phyloP scores from a whole-genome alignment of 176 grass and related monocot genomes.

The Pharus latifolius region DNA sequence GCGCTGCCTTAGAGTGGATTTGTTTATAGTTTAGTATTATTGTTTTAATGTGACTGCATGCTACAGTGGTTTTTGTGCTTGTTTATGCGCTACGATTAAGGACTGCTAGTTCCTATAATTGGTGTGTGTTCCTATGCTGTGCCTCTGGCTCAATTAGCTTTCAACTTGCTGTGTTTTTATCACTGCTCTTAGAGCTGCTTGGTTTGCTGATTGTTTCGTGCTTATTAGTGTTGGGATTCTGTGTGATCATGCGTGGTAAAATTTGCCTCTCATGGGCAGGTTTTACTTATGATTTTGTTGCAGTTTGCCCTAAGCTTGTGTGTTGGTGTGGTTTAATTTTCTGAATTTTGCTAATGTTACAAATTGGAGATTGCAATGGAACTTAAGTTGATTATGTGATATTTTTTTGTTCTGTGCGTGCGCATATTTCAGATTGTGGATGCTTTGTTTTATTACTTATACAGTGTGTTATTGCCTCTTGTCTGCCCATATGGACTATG shows the following conservation, averaged over 20 bases:
- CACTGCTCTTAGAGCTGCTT: background rate
- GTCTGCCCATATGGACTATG: background rate
- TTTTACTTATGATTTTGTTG: background rate
- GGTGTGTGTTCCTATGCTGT: background rate
- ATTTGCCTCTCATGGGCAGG: too few species aligned
- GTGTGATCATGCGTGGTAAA: background rate
- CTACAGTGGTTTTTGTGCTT: background rate
- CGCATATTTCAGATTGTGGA: background rate
- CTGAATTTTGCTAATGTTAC: background rate
- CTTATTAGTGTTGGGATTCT: background rate
- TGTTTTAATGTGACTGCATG: background rate
- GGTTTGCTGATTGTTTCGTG: background rate
- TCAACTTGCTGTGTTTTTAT: background rate
- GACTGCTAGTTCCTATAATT: background rate
- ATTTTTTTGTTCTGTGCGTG: background rate
- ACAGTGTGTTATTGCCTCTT: conserved; percentile 1
- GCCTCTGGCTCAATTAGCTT: background rate
- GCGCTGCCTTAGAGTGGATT: too few species aligned
- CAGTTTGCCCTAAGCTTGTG: background rate
- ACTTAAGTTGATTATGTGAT: background rate
- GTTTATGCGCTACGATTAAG: background rate
- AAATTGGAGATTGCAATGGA: background rate
- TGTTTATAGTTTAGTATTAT: too few species aligned
- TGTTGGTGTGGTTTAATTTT: background rate
- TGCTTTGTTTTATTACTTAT: background rate